Percentiles rank a stretch among this genome's conserved stretches.
phyloP scores from a whole-genome alignment of 2,329 filamentous ascomycete species.

The Stachybotrys elegans region DNA sequence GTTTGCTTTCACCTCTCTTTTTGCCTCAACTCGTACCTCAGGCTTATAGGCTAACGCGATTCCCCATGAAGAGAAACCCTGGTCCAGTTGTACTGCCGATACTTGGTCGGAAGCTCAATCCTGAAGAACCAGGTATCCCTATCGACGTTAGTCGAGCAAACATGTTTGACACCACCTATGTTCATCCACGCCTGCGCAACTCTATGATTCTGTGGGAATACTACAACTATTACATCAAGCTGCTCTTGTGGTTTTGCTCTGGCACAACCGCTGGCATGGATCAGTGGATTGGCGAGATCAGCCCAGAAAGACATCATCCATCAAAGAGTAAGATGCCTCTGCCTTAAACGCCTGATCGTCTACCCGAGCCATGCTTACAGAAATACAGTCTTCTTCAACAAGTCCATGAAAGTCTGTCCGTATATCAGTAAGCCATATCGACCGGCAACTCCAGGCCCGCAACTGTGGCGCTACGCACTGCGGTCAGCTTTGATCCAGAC shows the following conservation, averaged over 20 bases:
- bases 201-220: constrained; percentile 32
- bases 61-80: constrained; percentile 9
- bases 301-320: constrained; percentile 22
- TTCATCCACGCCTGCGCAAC: constrained; percentile 33
- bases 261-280: constrained; percentile 34
- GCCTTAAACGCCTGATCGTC: too few relatives aligned
- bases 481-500: constrained; percentile 28
- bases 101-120: constrained; percentile 9
- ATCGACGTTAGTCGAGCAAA: constrained; percentile 36
- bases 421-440: constrained; percentile 29
- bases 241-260: constrained; percentile 22
- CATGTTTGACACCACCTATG: constrained; percentile 41
- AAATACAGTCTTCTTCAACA: constrained; percentile 33
- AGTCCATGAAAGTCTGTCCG: constrained; percentile 29
- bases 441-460: constrained; percentile 14
- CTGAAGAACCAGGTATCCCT: constrained; percentile 27
- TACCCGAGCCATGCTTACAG: neutral
- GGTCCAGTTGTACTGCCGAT: constrained; percentile 13
- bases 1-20: constrained; percentile 11
- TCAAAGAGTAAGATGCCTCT: constrained; percentile 13
- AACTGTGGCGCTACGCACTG: constrained; percentile 16
- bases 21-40: neutral
- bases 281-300: constrained; percentile 35
- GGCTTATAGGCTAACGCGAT: neutral
- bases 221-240: constrained; percentile 35